A percentile compares a stretch with the other conserved stretches of the same genome.
phyloP scores from a whole-genome alignment of 2,329 filamentous ascomycete genomes.

The Malbranchea cinnamomea region DNA sequence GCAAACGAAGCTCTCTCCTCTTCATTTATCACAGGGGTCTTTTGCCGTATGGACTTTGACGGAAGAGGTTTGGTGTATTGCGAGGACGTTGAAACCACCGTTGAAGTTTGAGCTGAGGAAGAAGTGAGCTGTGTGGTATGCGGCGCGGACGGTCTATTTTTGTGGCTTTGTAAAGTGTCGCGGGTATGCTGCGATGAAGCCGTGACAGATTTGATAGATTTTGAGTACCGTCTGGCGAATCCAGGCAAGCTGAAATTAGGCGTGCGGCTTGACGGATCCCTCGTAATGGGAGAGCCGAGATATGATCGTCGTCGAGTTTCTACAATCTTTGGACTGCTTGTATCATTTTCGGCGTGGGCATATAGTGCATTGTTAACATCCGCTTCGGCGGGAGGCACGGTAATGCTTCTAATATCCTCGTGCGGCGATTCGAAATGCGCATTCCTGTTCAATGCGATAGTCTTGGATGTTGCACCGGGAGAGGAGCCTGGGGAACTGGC shows the following conservation, averaged over 20 bases:
- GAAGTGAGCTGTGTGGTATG: slow-evolving; percentile 4
- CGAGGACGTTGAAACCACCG: not conserved
- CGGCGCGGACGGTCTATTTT: too few relatives aligned
- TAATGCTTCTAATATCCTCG: not conserved
- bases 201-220: slow-evolving; percentile 3
- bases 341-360: slow-evolving; percentile 2
- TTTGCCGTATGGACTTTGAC: not conserved
- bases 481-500: slow-evolving; percentile 14
- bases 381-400: not conserved
- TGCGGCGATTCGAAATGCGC: too few relatives aligned
- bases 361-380: slow-evolving; percentile 3
- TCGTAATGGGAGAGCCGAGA: slow-evolving; percentile 14
- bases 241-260: slow-evolving; percentile 29
- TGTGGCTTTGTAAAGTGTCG: not conserved
- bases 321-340: too few relatives aligned
- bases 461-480: slow-evolving; percentile 14
- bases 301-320: slow-evolving; percentile 12
- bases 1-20: too few relatives aligned
- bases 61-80: not conserved
- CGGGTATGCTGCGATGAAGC: slow-evolving; percentile 1
- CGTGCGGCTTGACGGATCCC: slow-evolving; percentile 22
- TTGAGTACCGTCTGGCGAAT: slow-evolving; percentile 24
- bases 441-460: too few relatives aligned
- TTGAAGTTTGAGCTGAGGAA: slow-evolving; percentile 1
- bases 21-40: too few relatives aligned